Evolutionary conservation across 176 grass and related monocot genomes (phyloP), one percentile per base, ranked within the genome.

Genomic region (Thinopyrum elongatum): DNA sequence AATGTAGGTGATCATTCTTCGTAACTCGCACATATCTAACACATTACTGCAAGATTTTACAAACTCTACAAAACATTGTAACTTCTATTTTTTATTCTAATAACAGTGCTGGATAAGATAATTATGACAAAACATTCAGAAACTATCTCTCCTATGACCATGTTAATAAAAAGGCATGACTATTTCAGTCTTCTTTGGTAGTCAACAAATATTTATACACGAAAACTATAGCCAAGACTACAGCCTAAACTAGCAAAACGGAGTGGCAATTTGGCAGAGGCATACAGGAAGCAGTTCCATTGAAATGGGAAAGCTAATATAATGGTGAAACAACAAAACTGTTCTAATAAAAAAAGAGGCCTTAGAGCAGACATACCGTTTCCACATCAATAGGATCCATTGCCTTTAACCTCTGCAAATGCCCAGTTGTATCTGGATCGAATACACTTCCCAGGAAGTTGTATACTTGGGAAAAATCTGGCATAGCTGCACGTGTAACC

Each of bases 301-400:
- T 38, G 28, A 23, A 77, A 70, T 70, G 53, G 14, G 7, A 35
- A 67, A 44, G 22, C 34, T 41, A 44, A 14, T 4, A 84, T 3
- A 70, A 51, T 19, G 21, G 21, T 65, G 39, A 82, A 76, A 77
- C 55, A 21, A 17, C 19, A 22, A 31, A 67, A 35, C 15, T 33
- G 16, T 21, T 53, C 1, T 11, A 30, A 36, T 17, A 8, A 61
- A 80, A 63, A 61, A 76, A 62, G 22, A 28, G 6, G 26, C 8
- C 35, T 12, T 35, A 46, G 29, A 81, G 38, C 59, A 86, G 55
- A 78, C 80, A 58, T 90, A 97, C 94, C 68, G 97, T 97, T 94
- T 99, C 94, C 68, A 89, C 63, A 30, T 99, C 88, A 88, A 99
- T 93, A 4, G 94, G 94, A 93, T 97, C 88, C 97, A 99, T 99